Evolutionary conservation across 140 eudicot genomes (phyloP).

Genomic region (Flaveria floridana): DNA sequence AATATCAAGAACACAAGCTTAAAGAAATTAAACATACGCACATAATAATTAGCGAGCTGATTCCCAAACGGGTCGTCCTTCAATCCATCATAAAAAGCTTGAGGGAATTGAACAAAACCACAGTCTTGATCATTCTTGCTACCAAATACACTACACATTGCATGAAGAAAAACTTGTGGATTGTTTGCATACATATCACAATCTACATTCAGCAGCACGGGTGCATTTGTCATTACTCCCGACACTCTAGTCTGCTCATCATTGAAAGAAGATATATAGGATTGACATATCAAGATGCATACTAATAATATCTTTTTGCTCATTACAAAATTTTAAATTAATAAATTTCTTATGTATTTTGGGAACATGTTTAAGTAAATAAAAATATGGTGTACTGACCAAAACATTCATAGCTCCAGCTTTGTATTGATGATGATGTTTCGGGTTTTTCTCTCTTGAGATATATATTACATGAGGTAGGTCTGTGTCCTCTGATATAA

Average conservation of each 20-base stretch:
- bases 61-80: slow-evolving; percentile 61
- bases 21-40: slow-evolving; percentile 9
- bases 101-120: slow-evolving; percentile 51
- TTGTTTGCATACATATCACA: slow-evolving; percentile 62
- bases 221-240: slow-evolving; percentile 61
- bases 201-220: slow-evolving; percentile 57
- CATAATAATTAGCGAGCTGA: slow-evolving; percentile 33
- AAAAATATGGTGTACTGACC: slow-evolving; percentile 27
- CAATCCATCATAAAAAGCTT: slow-evolving; percentile 44
- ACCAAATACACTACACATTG: slow-evolving; percentile 48
- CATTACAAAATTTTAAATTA: too few species aligned
- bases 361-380: background rate
- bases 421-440: slow-evolving; percentile 40
- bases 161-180: slow-evolving; percentile 49
- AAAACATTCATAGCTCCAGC: slow-evolving; percentile 71
- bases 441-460: slow-evolving; percentile 58
- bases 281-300: background rate
- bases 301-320: too few species aligned
- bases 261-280: background rate
- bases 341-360: background rate
- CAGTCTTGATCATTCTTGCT: slow-evolving; percentile 25
- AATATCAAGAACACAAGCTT: background rate
- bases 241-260: slow-evolving; percentile 53
- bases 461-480: slow-evolving; percentile 52
- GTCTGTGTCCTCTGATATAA: slow-evolving; percentile 44